Percentiles rank a stretch among this genome's conserved stretches.
Evolutionary conservation across 306 rosid species (phyloP).

Genomic region (Glycine latifolia): DNA sequence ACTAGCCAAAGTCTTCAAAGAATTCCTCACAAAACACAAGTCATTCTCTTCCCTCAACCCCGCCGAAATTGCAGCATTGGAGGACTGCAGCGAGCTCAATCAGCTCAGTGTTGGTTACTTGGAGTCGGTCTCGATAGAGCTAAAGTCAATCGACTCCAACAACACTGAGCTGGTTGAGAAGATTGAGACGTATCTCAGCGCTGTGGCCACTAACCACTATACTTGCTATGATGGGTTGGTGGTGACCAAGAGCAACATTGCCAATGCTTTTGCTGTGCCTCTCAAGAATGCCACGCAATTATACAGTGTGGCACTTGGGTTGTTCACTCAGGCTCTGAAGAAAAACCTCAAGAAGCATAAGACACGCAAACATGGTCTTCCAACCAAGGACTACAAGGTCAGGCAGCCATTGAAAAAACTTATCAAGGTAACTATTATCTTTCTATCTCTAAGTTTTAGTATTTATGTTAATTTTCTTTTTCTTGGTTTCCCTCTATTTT

Average conservation of each 20-base stretch:
- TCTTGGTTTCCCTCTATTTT: too few relatives aligned
- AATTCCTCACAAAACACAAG: slow-evolving; percentile 46
- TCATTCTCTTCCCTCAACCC: slow-evolving; percentile 37
- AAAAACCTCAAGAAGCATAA: slow-evolving; percentile 47
- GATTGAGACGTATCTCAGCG: slow-evolving; percentile 64
- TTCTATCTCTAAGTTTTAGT: background rate
- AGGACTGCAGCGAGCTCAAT: slow-evolving; percentile 68
- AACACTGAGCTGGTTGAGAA: slow-evolving; percentile 53
- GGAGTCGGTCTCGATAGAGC: slow-evolving; percentile 48
- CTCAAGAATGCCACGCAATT: slow-evolving; percentile 53
- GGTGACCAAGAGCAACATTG: slow-evolving; percentile 54
- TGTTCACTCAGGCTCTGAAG: slow-evolving; percentile 60
- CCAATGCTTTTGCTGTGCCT: slow-evolving; percentile 50
- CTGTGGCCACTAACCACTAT: slow-evolving; percentile 79
- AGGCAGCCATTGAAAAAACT: slow-evolving; percentile 65
- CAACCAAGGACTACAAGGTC: slow-evolving; percentile 35
- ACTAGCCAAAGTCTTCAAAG: slow-evolving; percentile 46
- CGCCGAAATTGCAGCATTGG: slow-evolving; percentile 55
- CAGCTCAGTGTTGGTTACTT: slow-evolving; percentile 66
- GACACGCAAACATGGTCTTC: slow-evolving; percentile 49
- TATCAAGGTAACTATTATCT: slow-evolving; percentile 60
- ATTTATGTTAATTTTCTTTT: background rate
- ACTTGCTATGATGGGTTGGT: slow-evolving; percentile 77
- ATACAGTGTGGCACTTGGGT: slow-evolving; percentile 76
- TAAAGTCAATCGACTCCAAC: slow-evolving; percentile 25